phyloP scores from a whole-genome alignment of 345 rosid species.

The Heritiera fomes region DNA sequence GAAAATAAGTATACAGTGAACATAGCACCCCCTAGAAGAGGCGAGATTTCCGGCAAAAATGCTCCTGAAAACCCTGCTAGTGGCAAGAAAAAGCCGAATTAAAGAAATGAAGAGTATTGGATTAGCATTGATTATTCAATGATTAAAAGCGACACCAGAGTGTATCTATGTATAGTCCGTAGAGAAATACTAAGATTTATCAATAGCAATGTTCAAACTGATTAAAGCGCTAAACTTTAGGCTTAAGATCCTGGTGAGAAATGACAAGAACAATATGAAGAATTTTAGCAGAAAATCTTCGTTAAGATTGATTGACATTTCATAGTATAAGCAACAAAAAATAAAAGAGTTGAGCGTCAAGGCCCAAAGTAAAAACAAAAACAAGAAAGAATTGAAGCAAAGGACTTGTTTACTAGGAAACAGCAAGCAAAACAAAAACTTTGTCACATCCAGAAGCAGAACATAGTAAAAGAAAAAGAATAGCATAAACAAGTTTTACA shows the following conservation, averaged over 20 bases:
- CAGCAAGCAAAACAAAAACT: background rate
- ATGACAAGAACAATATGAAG: background rate
- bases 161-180: background rate
- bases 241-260: background rate
- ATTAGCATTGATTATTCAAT: background rate
- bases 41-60: slow-evolving; percentile 18
- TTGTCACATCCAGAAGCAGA: background rate
- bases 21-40: slow-evolving; percentile 7
- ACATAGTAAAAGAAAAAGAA: background rate
- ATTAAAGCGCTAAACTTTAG: background rate
- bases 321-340: background rate
- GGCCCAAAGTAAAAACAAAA: background rate
- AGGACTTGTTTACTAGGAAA: background rate
- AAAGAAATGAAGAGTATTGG: slow-evolving; percentile 28
- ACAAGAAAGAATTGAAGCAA: background rate
- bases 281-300: background rate
- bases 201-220: background rate
- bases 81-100: slow-evolving; percentile 13
- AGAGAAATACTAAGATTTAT: background rate
- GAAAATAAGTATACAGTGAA: background rate
- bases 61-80: slow-evolving; percentile 13
- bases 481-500: background rate
- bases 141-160: background rate
- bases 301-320: background rate
- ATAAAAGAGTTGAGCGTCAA: background rate